Evolutionary conservation across 176 grass and related monocot genomes (phyloP), one percentile per base, ranked within the genome.

Genomic region (Rhynchospora pubera): DNA sequence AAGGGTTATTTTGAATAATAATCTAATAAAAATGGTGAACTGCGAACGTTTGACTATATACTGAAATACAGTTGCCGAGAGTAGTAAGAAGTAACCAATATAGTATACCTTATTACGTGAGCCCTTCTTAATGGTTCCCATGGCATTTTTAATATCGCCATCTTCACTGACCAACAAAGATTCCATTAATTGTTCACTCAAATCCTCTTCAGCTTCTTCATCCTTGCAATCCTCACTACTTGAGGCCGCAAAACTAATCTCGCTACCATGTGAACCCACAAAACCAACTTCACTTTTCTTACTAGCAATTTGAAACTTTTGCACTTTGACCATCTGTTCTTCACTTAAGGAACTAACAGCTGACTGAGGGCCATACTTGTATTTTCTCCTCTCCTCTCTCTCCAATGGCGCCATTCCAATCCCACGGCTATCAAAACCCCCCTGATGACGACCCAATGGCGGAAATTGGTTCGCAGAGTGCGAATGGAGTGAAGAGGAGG

Each of bases 131-230:
- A 47, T 52, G 50, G 62, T 18, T 62, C 50, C 18, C 18, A 34
- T 9, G 15, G 60, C n/a, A 64, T 21, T 47, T 82, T 67, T 82
- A 21, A 65, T 65, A 22, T 82, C 61, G 7, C 23, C 47, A 77
- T 30, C 30, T 77, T 77, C 50, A 18, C 48, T 77, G 26, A 82
- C 21, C 53, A 82, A 16, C 47, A 82, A 51, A 53, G 79, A 82
- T 52, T 66, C 79, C 44, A 50, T 67, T 53, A 82, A 63, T 53
- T 82, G 79, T 82, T 82, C 79, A 19, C 42, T 82, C 62, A 82
- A 82, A 66, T 67, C 61, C 16, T 82, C 61, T 63, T 66, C 61
- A 66, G 21, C 62, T 67, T 30, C 79, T 32, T 52, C 79, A 18
- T 67, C 79, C 23, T 82, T 82, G 21, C 15, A 65, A 82, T 62